A percentile compares a stretch with the other conserved stretches of the same genome.
These are phyloP conservation scores for Pelargonium fulgidum DNA, from an alignment of 441 rosid species.

Conservation along the genomic window DNA sequence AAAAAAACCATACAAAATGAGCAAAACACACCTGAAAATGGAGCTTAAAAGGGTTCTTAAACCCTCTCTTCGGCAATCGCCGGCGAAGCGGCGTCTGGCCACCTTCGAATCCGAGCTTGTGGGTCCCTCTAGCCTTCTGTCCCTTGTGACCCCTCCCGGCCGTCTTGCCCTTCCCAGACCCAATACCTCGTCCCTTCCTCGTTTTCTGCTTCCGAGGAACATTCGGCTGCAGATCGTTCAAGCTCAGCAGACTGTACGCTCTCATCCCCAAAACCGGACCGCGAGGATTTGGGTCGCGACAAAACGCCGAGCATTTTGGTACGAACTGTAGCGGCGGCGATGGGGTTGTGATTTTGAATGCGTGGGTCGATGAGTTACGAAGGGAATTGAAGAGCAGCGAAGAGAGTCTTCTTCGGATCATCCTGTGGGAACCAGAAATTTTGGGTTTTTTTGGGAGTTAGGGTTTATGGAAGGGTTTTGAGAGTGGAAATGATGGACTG, in stretches of 20 bases:
- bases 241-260: conserved; percentile 56
- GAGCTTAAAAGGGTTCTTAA: conserved; percentile 48
- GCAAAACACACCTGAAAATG: conserved; percentile 1
- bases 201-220: conserved; percentile 86
- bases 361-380: conserved; percentile 21
- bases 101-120: conserved; percentile 89
- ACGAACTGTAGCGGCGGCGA: conserved; percentile 16
- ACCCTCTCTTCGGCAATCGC: conserved; percentile 83
- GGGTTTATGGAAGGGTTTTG: not conserved
- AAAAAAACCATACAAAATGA: too few species aligned
- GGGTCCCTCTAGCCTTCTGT: conserved; percentile 81
- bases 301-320: conserved; percentile 12
- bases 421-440: conserved; percentile 13
- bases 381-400: conserved; percentile 41
- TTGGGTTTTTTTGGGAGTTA: not conserved
- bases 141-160: conserved; percentile 95
- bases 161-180: conserved; percentile 90
- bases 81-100: conserved; percentile 93
- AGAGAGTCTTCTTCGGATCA: conserved; percentile 46
- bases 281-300: conserved; percentile 11
- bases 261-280: conserved; percentile 34
- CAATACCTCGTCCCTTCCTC: conserved; percentile 93
- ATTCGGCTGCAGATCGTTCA: conserved; percentile 77
- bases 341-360: conserved; percentile 15
- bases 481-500: not conserved